A percentile compares a stretch with the other conserved stretches of the same genome.
Conservation (phyloP, 768 basidiomycete genomes). For the Mycena indigotica region DNA sequence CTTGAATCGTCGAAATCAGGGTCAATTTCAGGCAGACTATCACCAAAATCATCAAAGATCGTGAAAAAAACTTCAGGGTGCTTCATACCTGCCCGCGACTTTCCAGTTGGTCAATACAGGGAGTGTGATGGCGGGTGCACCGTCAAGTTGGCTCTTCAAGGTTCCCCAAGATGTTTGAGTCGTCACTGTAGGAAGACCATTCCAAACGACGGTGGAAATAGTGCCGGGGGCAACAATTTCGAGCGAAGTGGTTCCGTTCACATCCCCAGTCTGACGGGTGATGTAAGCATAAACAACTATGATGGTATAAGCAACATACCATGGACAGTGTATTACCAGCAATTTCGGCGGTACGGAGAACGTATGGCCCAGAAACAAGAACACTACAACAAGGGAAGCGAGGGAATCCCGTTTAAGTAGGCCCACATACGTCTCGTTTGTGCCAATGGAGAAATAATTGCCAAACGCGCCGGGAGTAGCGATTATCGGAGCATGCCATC, state of each 20-base stretch:
- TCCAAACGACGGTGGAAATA: constrained; percentile 44
- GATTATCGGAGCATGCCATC: constrained; percentile 53
- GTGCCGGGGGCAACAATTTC: constrained; percentile 45
- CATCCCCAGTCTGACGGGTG: constrained; percentile 51
- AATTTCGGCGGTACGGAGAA: constrained; percentile 53
- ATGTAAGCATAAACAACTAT: too few relatives aligned
- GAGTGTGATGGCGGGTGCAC: constrained; percentile 26
- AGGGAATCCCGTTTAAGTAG: neutral
- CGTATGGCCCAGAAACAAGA: constrained; percentile 55
- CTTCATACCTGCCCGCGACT: constrained; percentile 43
- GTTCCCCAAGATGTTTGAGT: constrained; percentile 33
- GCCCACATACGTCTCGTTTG: constrained; percentile 42
- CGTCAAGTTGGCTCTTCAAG: constrained; percentile 29
- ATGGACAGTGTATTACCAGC: constrained; percentile 36
- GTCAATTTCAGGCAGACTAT: constrained; percentile 52
- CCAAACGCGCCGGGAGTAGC: constrained; percentile 38
- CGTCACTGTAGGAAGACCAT: constrained; percentile 32
- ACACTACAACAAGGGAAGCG: constrained; percentile 29
- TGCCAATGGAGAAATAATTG: constrained; percentile 47
- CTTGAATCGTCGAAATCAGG: constrained; percentile 50
- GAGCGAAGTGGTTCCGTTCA: constrained; percentile 49
- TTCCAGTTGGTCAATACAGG: constrained; percentile 49
- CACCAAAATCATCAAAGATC: constrained; percentile 5
- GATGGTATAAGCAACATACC: too few relatives aligned
- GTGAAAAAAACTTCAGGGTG: neutral